These are phyloP conservation scores for Asclepias syriaca DNA, from an alignment of 257 asterid genomes.

Conservation along the genomic window DNA sequence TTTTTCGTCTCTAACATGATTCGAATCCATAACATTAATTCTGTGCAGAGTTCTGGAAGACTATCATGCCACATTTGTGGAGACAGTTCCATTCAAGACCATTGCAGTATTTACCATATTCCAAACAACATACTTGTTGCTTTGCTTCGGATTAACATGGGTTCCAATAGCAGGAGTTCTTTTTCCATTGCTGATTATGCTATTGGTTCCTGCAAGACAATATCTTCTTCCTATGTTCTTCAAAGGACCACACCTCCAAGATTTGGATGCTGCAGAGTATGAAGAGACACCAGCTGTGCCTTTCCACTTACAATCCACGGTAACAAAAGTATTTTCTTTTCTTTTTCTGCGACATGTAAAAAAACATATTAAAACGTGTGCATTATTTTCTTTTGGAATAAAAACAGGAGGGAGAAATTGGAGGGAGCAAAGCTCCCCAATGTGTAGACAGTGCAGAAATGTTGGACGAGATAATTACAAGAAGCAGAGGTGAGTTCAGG, in stretches of 20 bases:
- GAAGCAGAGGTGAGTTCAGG: conserved; percentile 87
- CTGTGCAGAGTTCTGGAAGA: conserved; percentile 68
- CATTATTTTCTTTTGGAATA: background rate
- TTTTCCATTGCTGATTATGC: conserved; percentile 78
- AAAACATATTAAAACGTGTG: background rate
- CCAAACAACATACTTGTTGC: conserved; percentile 62
- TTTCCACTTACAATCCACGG: conserved; percentile 40
- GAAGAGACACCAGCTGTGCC: conserved; percentile 76
- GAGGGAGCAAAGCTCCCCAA: conserved; percentile 30
- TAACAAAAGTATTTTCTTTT: conserved; percentile 4
- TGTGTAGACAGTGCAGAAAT: conserved; percentile 64
- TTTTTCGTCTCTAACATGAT: background rate
- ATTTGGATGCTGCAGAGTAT: conserved; percentile 82
- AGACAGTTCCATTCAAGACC: conserved; percentile 80
- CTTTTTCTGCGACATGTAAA: background rate
- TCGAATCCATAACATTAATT: no score
- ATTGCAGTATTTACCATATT: conserved; percentile 65
- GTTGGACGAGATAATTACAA: conserved; percentile 65
- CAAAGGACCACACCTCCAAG: conserved; percentile 80
- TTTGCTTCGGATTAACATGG: conserved; percentile 87
- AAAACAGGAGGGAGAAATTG: conserved; percentile 60
- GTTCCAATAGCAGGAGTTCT: conserved; percentile 83
- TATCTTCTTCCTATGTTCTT: conserved; percentile 61
- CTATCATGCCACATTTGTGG: conserved; percentile 74
- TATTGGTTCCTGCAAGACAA: conserved; percentile 78